phyloP scores from a whole-genome alignment of 2,329 filamentous ascomycete genomes.

The Aspergillus sp. region DNA sequence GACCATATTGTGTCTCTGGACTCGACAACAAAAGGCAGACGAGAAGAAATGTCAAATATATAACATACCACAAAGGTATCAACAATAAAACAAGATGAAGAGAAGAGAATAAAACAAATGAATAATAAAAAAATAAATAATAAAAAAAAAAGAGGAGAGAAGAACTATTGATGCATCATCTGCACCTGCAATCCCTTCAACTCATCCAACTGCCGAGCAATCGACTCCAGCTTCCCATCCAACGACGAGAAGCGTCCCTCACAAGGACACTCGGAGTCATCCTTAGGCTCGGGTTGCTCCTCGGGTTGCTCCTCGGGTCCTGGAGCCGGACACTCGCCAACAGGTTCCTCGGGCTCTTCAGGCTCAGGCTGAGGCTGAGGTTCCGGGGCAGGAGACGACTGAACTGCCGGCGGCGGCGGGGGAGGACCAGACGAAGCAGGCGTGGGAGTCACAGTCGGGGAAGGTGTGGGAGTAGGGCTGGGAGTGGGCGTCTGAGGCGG shows the following conservation, averaged over 20 bases:
- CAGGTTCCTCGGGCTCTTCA: background rate
- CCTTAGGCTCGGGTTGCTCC: background rate
- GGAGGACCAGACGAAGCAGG: background rate
- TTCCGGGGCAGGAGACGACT: conserved; percentile 1
- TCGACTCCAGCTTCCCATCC: background rate
- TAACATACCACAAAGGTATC: too few species aligned
- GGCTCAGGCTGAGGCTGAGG: conserved; percentile 3
- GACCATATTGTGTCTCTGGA: too few species aligned
- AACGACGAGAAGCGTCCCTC: background rate
- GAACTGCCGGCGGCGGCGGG: background rate
- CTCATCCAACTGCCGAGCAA: background rate
- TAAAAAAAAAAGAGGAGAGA: background rate
- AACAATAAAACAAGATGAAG: too few species aligned
- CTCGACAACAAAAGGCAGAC: too few species aligned
- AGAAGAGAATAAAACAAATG: too few species aligned
- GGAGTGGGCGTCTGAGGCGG: conserved; percentile 7
- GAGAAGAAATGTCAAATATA: too few species aligned
- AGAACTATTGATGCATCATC: background rate
- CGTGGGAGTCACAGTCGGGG: conserved; percentile 9
- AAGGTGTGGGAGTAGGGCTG: conserved; percentile 8
- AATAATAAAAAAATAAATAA: background rate
- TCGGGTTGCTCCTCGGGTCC: conserved; percentile 1
- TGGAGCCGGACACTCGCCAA: conserved; percentile 5
- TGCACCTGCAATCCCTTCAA: background rate
- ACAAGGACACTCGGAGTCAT: background rate